Percentiles rank a stretch among this genome's conserved stretches.
Evolutionary conservation across 2,329 filamentous ascomycete species (phyloP).

Genomic region (Fusarium oligoseptatum): DNA sequence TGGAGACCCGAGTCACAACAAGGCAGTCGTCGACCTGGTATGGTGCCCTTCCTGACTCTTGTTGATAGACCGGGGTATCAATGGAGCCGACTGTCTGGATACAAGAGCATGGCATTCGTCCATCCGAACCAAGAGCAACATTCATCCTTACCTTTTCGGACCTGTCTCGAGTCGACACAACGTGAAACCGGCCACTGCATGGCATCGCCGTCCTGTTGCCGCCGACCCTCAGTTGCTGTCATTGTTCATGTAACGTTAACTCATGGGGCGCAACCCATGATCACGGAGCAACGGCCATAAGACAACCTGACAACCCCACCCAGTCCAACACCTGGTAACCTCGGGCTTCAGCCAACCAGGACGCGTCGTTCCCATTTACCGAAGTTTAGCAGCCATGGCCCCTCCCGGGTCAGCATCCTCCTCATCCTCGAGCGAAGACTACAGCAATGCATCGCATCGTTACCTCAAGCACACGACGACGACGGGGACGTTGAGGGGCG

Average conservation of each 20-base stretch:
- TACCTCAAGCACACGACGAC: conserved; percentile 47
- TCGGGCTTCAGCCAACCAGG: conserved; percentile 35
- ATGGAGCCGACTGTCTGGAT: conserved; percentile 12
- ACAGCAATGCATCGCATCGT: conserved; percentile 48
- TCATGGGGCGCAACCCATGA: conserved; percentile 26
- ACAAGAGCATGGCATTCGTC: conserved; percentile 39
- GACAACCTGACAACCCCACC: conserved; percentile 28
- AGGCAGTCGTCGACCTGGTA: conserved; percentile 8
- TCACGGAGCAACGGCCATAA: conserved; percentile 28
- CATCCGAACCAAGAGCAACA: conserved; percentile 29
- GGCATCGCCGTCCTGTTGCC: conserved; percentile 3
- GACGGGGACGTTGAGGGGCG: conserved; percentile 38
- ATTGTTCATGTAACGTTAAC: conserved; percentile 48
- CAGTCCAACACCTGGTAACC: conserved; percentile 6
- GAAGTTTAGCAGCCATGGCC: conserved; percentile 46
- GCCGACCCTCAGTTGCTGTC: conserved; percentile 15
- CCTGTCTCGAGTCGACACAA: conserved; percentile 31
- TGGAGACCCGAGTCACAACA: conserved; percentile 24
- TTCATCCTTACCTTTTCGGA: conserved; percentile 39
- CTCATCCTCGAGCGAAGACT: conserved; percentile 39
- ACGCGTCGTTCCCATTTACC: conserved; percentile 22
- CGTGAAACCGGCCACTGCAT: conserved; percentile 28
- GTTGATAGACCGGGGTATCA: conserved; percentile 31
- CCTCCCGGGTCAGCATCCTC: conserved; percentile 42
- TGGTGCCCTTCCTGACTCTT: conserved; percentile 28